Evolutionary conservation across 495 filamentous ascomycete genomes (phyloP), one percentile per base, ranked within the genome.

Genomic region (Cercophora samala): DNA sequence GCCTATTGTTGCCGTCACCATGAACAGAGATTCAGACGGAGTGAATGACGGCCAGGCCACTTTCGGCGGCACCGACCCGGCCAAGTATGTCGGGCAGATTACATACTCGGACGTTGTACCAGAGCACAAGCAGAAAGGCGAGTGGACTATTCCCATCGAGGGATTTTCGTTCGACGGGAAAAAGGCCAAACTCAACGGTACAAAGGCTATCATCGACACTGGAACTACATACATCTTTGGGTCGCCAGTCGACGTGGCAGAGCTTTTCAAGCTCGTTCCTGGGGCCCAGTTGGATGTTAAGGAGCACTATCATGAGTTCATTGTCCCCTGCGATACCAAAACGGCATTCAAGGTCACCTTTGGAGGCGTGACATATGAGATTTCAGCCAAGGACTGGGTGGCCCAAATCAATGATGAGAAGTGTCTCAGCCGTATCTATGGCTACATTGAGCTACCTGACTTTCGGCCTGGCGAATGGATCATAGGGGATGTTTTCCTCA

Each of bases 401-500:
- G 87, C 89, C 8, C 70, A 70, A 2, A 72, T 79, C 3, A 74
- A 73, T 32, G 69, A 69, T 5, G 78, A 79, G 11, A 76, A 73
- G 29, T 96, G 92, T 72, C 76, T 81, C 19, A 90, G 88, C 72
- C 91, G 89, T 55, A 85, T 95, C 64, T 85, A 83, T 61, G 82
- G 82, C 42, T 76, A 81, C 62, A 77, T 79, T 25, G 75, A 78
- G 0, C 54, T 56, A 18, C 17, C 22, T 25, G 23, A 29, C 42
- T 46, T 46, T 46, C 74, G 81, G 4, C 63, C 73, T 11, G 76
- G 73, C 51, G 81, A 74, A 5, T 95, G 93, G 92, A 81, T 96
- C 29, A 74, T 95, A 1, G 92, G 92, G 5, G 92, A 93, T 69
- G 84, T 89, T 4, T 96, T 96, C 70, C 76, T 96, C 65, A 96